These are phyloP conservation scores for Populus simonii DNA, from an alignment of 345 rosid genomes.

Conservation along the genomic window DNA sequence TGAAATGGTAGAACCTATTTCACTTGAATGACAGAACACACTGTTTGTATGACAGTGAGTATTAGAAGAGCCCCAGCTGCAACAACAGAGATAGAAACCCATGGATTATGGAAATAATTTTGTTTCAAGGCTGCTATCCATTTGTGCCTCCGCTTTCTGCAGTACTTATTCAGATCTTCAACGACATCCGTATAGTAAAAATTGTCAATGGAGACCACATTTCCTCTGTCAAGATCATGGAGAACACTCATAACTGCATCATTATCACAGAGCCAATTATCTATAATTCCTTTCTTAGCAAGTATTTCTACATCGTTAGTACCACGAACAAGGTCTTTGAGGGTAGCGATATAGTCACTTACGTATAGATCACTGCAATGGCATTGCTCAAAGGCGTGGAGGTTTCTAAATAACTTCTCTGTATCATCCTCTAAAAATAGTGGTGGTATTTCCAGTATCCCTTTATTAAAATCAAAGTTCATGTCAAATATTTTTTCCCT, in stretches of 20 bases:
- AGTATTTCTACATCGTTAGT: conserved; percentile 10
- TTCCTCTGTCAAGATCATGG: neutral
- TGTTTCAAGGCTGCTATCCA: conserved; percentile 18
- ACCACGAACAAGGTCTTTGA: neutral
- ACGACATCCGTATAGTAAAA: neutral
- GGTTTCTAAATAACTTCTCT: conserved; percentile 1
- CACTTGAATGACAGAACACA: conserved; percentile 8
- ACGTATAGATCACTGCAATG: neutral
- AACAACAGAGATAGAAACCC: conserved; percentile 14
- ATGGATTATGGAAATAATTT: conserved; percentile 19
- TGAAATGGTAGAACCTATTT: neutral
- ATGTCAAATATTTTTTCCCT: neutral
- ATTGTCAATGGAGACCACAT: accelerated
- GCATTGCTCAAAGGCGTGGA: conserved; percentile 18
- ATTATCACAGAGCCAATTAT: neutral
- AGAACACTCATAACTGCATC: neutral
- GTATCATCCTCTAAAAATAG: accelerated
- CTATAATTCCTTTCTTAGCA: neutral
- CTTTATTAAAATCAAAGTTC: conserved; percentile 10
- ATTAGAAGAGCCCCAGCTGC: conserved; percentile 8
- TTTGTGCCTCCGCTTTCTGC: conserved; percentile 1
- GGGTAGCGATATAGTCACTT: neutral
- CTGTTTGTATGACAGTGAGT: conserved; percentile 10
- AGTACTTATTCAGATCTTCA: neutral
- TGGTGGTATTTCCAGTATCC: conserved; percentile 17